These are phyloP conservation scores for Microascus cirrosus DNA, from an alignment of 2,329 filamentous ascomycete genomes.

Conservation along the genomic window DNA sequence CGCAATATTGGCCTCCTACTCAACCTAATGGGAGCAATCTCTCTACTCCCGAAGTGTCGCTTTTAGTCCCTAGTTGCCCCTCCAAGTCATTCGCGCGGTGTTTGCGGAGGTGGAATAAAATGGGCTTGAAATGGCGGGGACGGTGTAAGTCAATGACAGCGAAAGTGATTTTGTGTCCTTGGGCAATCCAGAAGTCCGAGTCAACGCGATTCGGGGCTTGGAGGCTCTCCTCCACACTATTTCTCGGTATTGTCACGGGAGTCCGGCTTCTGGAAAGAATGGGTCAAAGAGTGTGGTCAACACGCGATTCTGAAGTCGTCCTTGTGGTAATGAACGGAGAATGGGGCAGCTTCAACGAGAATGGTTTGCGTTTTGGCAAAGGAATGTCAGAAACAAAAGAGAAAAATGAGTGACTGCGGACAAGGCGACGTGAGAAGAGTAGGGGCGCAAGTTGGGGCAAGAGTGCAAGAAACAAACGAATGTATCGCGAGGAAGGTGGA, in stretches of 20 bases:
- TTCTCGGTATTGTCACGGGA: neutral
- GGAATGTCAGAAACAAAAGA: slow-evolving; percentile 1
- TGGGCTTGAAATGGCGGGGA: neutral
- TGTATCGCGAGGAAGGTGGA: neutral
- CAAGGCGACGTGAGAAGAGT: neutral
- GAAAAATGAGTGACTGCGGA: slow-evolving; percentile 2
- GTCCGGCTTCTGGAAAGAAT: neutral
- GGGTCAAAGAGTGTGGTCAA: slow-evolving; percentile 5
- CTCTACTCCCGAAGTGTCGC: neutral
- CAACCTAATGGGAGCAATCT: no score
- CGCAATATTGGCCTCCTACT: no score
- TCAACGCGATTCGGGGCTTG: neutral
- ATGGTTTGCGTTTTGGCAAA: neutral
- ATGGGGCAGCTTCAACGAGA: neutral
- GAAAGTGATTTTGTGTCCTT: neutral
- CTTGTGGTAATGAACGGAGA: neutral
- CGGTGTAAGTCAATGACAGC: neutral
- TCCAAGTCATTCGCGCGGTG: neutral
- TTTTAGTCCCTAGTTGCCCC: neutral
- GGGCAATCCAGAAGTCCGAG: neutral
- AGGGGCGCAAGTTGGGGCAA: neutral
- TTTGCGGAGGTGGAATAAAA: neutral
- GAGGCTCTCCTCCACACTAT: neutral
- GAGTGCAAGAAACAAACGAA: neutral
- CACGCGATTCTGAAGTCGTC: neutral